These are phyloP conservation scores for Cordyceps fumosorosea DNA, from an alignment of 2,329 filamentous ascomycete species.

Conservation along the genomic window DNA sequence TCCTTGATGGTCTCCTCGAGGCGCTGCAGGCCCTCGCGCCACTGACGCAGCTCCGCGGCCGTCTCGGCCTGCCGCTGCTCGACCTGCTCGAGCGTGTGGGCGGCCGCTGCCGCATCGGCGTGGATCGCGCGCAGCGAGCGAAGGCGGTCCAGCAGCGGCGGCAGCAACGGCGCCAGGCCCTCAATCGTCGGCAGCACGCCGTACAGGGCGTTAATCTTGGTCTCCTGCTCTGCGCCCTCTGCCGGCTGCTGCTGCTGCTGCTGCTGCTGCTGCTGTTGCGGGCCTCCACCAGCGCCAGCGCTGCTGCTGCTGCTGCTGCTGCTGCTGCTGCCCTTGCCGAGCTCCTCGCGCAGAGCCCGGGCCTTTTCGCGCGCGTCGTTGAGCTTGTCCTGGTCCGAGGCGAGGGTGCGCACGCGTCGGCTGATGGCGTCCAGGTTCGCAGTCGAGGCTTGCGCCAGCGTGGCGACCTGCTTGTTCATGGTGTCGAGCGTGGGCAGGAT, in stretches of 20 bases:
- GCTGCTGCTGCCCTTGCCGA: conserved; percentile 34
- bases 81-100: conserved; percentile 67
- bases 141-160: conserved; percentile 76
- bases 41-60: conserved; percentile 75
- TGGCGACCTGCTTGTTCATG: conserved; percentile 73
- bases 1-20: conserved; percentile 69
- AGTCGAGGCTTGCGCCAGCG: conserved; percentile 65
- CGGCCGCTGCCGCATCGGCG: conserved; percentile 75
- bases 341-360: conserved; percentile 54
- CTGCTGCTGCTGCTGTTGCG: conserved; percentile 24
- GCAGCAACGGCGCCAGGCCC: conserved; percentile 74
- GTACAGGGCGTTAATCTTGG: conserved; percentile 89
- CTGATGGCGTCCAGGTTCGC: conserved; percentile 67
- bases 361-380: conserved; percentile 59
- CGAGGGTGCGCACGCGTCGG: conserved; percentile 62
- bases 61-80: conserved; percentile 78
- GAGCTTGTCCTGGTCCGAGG: conserved; percentile 65
- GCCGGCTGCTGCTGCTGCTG: conserved; percentile 15
- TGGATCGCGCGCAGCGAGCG: conserved; percentile 80
- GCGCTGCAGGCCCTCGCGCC: conserved; percentile 73
- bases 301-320: conserved; percentile 21
- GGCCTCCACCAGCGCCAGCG: no score
- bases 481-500: conserved; percentile 76
- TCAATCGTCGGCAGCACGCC: conserved; percentile 84
- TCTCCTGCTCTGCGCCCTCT: conserved; percentile 57